Conservation (phyloP, 2,329 filamentous ascomycete species). For the Xylaria sp. region DNA sequence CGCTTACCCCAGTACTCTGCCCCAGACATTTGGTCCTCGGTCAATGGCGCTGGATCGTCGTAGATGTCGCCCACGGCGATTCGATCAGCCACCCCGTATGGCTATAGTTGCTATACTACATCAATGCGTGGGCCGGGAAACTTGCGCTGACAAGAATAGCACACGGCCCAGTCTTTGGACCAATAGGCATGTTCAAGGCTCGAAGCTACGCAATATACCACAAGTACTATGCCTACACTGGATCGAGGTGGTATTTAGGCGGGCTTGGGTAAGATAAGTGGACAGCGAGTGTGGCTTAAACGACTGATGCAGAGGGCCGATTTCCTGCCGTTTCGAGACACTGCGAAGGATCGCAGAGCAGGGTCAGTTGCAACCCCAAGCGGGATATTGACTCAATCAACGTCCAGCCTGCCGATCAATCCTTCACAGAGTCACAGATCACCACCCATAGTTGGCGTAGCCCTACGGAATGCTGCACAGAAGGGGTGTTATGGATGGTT, state of each 20-base stretch:
- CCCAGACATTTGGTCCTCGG: slow-evolving; percentile 9
- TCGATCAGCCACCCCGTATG: not conserved
- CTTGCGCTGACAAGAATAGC: slow-evolving; percentile 19
- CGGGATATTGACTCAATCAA: slow-evolving; percentile 16
- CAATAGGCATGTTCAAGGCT: slow-evolving; percentile 7
- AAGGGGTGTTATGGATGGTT: not conserved
- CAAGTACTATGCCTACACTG: too few relatives aligned
- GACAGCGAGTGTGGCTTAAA: slow-evolving; percentile 23
- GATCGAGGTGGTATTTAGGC: slow-evolving; percentile 4
- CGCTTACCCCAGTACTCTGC: too few relatives aligned
- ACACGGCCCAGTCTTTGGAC: slow-evolving; percentile 4
- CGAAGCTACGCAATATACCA: not conserved
- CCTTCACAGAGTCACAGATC: not conserved
- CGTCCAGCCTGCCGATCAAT: slow-evolving; percentile 10
- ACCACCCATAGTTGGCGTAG: not conserved
- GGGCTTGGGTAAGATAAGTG: slow-evolving; percentile 8
- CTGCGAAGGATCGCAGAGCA: slow-evolving; percentile 14
- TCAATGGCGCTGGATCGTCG: slow-evolving; percentile 3
- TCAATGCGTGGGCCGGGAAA: not conserved
- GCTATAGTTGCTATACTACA: not conserved
- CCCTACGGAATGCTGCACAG: not conserved
- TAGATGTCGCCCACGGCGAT: slow-evolving; percentile 8
- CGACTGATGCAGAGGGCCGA: not conserved
- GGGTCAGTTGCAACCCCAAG: slow-evolving; percentile 15
- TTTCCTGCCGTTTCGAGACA: slow-evolving; percentile 11